Conservation (phyloP, 495 filamentous ascomycete genomes). For the Lepraria neglecta region DNA sequence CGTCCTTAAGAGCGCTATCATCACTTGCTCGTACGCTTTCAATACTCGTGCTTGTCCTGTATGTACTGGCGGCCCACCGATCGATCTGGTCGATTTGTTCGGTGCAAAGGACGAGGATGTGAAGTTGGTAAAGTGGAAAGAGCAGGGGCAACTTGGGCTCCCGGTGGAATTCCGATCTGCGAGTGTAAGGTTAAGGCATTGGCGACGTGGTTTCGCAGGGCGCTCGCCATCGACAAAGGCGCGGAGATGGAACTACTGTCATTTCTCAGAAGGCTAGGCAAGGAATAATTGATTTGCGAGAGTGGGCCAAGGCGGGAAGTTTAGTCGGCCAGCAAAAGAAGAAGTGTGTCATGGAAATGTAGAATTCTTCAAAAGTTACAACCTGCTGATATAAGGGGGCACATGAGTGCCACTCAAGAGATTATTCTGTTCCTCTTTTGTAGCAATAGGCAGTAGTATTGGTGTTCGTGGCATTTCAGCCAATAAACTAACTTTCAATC, state of each 20-base stretch:
- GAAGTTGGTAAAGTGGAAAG: slow-evolving; percentile 24
- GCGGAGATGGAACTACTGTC: slow-evolving; percentile 30
- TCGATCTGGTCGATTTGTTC: slow-evolving; percentile 26
- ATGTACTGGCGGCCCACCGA: slow-evolving; percentile 23
- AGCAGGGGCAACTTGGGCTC: slow-evolving; percentile 31
- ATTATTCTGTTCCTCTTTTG: too few species aligned
- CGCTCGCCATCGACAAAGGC: slow-evolving; percentile 25
- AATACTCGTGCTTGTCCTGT: slow-evolving; percentile 24
- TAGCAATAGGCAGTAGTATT: too few species aligned
- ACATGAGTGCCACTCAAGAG: too few species aligned
- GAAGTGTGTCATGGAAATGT: too few species aligned
- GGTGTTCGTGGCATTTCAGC: too few species aligned
- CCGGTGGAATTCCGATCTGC: slow-evolving; percentile 26
- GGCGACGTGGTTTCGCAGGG: slow-evolving; percentile 31
- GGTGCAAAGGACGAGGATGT: slow-evolving; percentile 20
- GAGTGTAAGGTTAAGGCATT: slow-evolving; percentile 27
- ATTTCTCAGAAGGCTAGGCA: slow-evolving; percentile 1
- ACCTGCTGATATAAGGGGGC: too few species aligned
- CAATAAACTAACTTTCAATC: too few species aligned
- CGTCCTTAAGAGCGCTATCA: slow-evolving; percentile 33
- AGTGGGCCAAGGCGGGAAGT: too few species aligned
- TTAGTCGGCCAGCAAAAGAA: background rate
- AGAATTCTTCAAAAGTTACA: too few species aligned
- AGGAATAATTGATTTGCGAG: background rate
- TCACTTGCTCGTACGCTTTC: slow-evolving; percentile 30